phyloP scores from a whole-genome alignment of 805 yeast species.

The Metschnikowia noctiluminum region DNA sequence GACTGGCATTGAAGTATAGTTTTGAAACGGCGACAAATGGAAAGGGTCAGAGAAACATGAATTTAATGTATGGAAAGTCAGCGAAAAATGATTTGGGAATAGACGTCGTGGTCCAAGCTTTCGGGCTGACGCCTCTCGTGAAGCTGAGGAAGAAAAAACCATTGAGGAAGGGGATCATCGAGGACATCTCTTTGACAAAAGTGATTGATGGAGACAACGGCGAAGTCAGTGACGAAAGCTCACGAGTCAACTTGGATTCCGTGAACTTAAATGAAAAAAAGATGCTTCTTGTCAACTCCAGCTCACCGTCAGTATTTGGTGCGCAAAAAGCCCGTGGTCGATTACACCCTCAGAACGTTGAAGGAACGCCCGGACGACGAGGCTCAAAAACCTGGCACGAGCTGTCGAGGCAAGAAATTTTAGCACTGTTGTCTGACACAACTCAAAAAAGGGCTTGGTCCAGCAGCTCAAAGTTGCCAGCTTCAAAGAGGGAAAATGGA shows the following conservation, averaged over 20 bases:
- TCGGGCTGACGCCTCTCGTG: neutral
- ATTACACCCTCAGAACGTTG: neutral
- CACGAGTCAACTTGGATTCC: too few relatives aligned
- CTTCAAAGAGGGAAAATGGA: neutral
- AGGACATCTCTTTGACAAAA: slow-evolving; percentile 2
- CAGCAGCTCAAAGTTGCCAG: neutral
- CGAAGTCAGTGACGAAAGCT: neutral
- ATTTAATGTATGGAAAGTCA: neutral
- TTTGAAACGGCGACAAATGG: neutral
- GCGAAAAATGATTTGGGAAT: neutral
- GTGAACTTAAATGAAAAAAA: too few relatives aligned
- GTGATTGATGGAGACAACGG: neutral
- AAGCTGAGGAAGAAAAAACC: slow-evolving; percentile 2
- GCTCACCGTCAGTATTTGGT: too few relatives aligned
- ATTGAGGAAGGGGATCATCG: slow-evolving; percentile 5
- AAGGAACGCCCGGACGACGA: neutral
- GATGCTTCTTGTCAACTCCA: too few relatives aligned
- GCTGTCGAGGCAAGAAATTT: neutral
- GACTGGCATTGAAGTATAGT: slow-evolving; percentile 4
- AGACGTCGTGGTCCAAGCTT: neutral
- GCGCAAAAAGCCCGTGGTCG: neutral
- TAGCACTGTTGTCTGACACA: neutral
- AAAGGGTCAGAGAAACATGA: neutral
- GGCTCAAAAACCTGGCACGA: neutral
- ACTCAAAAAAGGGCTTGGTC: slow-evolving; percentile 3